These are phyloP conservation scores for Fonsecaea erecta DNA, from an alignment of 2,329 filamentous ascomycete species.

Conservation along the genomic window DNA sequence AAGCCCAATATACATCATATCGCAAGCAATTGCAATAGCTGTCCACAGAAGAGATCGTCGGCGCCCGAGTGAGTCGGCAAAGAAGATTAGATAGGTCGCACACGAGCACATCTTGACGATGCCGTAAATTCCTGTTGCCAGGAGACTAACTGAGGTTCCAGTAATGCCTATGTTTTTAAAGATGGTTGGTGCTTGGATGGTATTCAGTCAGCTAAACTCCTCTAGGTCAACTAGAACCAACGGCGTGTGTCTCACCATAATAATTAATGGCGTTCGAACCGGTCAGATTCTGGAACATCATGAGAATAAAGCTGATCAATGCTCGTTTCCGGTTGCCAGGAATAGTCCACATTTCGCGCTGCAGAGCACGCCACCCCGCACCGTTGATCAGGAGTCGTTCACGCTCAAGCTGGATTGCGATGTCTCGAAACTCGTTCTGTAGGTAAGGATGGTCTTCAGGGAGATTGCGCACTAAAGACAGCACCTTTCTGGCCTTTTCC, in stretches of 20 bases:
- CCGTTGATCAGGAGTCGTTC: slow-evolving; percentile 63
- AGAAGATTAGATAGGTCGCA: slow-evolving; percentile 50
- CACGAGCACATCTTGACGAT: slow-evolving; percentile 60
- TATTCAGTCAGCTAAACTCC: not conserved
- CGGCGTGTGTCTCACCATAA: slow-evolving; percentile 50
- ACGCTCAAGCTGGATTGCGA: slow-evolving; percentile 63
- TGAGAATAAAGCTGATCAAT: slow-evolving; percentile 52
- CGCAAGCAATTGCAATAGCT: slow-evolving; percentile 62
- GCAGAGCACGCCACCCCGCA: slow-evolving; percentile 58
- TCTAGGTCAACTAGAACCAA: not conserved
- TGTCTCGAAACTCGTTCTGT: slow-evolving; percentile 64
- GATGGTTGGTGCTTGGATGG: slow-evolving; percentile 60
- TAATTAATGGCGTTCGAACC: slow-evolving; percentile 58
- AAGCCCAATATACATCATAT: slow-evolving; percentile 73
- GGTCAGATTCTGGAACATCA: slow-evolving; percentile 60
- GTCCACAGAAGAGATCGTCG: slow-evolving; percentile 64
- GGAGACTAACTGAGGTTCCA: slow-evolving; percentile 64
- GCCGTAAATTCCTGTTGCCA: slow-evolving; percentile 75
- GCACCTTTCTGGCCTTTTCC: slow-evolving; percentile 65
- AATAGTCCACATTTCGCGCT: slow-evolving; percentile 67
- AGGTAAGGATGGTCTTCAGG: slow-evolving; percentile 59
- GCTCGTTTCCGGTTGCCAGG: slow-evolving; percentile 59
- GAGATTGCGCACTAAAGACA: slow-evolving; percentile 63
- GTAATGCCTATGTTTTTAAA: slow-evolving; percentile 68
- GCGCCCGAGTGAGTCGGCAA: slow-evolving; percentile 71